Percentiles rank a stretch among this genome's conserved stretches.
phyloP scores from a whole-genome alignment of 257 asterid genomes.

The Capsicum chinense region DNA sequence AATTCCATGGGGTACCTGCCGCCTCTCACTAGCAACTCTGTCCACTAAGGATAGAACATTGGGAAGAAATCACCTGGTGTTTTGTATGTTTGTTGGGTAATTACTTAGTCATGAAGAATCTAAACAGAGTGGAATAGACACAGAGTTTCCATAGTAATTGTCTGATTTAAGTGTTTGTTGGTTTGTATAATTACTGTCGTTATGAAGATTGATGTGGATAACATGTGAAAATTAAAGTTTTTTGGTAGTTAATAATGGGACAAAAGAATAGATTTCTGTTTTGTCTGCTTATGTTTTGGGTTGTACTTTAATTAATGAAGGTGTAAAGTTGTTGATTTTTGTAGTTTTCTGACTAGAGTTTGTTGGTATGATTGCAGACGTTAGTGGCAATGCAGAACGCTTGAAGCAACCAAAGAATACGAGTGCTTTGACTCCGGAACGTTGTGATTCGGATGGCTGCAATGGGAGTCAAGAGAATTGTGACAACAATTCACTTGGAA shows the following conservation, averaged over 20 bases:
- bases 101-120: slow-evolving; percentile 8
- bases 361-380: slow-evolving; percentile 33
- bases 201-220: slow-evolving; percentile 4
- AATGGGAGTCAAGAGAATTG: slow-evolving; percentile 48
- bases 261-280: not conserved
- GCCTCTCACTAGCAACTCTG: no score
- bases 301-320: not conserved
- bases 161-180: not conserved
- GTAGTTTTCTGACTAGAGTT: slow-evolving; percentile 21
- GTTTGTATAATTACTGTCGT: not conserved
- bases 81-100: no score
- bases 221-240: not conserved
- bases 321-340: not conserved
- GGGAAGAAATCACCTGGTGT: no score
- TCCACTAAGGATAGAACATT: no score
- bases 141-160: not conserved
- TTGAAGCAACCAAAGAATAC: slow-evolving; percentile 36
- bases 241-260: not conserved
- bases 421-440: slow-evolving; percentile 42
- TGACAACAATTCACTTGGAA: slow-evolving; percentile 53
- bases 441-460: slow-evolving; percentile 37
- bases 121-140: not conserved
- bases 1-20: no score
- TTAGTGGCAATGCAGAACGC: slow-evolving; percentile 33
- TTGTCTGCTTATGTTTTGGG: not conserved